Percentiles rank a stretch among this genome's conserved stretches.
Conservation (phyloP, 371 early-diverging fungal genomes). For the Nematocida sp. region DNA sequence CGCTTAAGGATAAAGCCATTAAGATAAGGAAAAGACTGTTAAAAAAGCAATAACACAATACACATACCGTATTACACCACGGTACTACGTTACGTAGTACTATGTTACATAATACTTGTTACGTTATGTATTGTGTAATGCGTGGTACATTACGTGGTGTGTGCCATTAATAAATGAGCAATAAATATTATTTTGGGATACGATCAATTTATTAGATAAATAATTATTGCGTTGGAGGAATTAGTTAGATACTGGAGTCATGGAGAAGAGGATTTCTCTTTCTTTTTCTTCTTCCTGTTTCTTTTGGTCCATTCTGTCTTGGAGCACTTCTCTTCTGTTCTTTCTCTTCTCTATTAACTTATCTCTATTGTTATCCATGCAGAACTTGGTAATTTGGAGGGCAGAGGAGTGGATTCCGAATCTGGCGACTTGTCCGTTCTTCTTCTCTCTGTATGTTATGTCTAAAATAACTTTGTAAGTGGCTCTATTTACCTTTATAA, state of each 20-base stretch:
- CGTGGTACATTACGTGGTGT: too few species aligned
- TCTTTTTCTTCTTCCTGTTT: background rate
- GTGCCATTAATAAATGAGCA: too few species aligned
- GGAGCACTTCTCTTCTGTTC: conserved; percentile 25
- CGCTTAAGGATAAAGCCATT: conserved; percentile 58
- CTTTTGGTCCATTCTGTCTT: background rate
- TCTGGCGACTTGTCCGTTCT: conserved; percentile 54
- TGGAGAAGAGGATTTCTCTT: too few species aligned
- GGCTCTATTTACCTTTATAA: conserved; percentile 58
- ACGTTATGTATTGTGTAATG: too few species aligned
- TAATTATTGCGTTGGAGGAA: too few species aligned
- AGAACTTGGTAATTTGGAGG: conserved; percentile 61
- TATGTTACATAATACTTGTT: too few species aligned
- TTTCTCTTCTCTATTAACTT: conserved; percentile 58
- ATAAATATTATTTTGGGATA: too few species aligned
- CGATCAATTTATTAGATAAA: too few species aligned
- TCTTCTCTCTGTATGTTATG: conserved; percentile 58
- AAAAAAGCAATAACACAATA: too few species aligned
- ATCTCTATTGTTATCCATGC: conserved; percentile 60
- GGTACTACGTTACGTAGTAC: too few species aligned
- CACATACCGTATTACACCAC: too few species aligned
- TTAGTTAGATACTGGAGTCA: too few species aligned
- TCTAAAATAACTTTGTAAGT: conserved; percentile 63
- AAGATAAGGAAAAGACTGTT: conserved; percentile 53
- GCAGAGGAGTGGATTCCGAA: conserved; percentile 64